Evolutionary conservation across 495 filamentous ascomycete genomes (phyloP).

Genomic region (Talaromyces adpressus): DNA sequence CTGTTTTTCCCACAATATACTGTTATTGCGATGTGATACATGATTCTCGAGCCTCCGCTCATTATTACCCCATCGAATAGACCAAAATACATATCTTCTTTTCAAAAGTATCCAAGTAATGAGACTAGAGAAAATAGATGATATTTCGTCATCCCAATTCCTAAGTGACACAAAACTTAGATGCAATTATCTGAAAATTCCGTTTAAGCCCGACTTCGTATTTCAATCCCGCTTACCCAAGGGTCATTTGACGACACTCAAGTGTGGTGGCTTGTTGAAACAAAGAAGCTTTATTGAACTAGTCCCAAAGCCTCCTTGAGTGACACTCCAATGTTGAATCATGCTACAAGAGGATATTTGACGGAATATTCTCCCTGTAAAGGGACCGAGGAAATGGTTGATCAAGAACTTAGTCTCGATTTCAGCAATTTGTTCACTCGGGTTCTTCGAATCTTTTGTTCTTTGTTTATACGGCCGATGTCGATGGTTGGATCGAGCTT

Average conservation of each 20-base stretch:
- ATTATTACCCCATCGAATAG: background rate
- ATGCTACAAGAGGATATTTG: background rate
- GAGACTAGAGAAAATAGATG: background rate
- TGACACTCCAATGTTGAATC: background rate
- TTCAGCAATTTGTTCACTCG: background rate
- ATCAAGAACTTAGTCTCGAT: background rate
- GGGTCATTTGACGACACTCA: background rate
- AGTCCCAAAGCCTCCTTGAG: background rate
- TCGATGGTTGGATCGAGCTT: background rate
- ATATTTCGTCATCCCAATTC: background rate
- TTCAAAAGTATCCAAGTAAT: background rate
- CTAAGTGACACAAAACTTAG: background rate
- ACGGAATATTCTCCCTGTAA: background rate
- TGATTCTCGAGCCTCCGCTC: background rate
- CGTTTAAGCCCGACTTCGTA: background rate
- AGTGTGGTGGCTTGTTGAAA: background rate
- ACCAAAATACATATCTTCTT: background rate
- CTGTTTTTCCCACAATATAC: background rate
- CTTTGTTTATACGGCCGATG: background rate
- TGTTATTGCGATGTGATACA: background rate
- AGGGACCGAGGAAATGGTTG: background rate
- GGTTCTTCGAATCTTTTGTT: background rate
- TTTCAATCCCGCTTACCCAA: background rate
- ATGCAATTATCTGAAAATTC: background rate
- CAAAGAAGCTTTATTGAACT: background rate